Percentiles rank a stretch among this genome's conserved stretches.
phyloP scores from a whole-genome alignment of 768 basidiomycete species.

The Russula abietina region DNA sequence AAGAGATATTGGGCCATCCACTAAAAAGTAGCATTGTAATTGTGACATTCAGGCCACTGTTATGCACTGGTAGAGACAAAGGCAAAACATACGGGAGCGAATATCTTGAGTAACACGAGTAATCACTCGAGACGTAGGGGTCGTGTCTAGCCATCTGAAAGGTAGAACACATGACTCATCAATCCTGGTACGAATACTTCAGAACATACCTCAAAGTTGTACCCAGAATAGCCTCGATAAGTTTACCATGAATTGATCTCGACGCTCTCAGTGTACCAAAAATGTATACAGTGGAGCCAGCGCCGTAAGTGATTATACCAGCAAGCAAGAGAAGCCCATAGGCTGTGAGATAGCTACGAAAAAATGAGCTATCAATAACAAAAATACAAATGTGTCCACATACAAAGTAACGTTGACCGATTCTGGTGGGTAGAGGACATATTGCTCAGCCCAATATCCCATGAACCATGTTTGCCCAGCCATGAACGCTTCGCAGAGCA shows the following conservation, averaged over 20 bases:
- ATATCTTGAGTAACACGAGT: conserved; percentile 65
- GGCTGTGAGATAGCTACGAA: conserved; percentile 43
- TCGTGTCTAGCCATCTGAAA: conserved; percentile 44
- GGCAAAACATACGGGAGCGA: conserved; percentile 29
- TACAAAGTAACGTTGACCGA: conserved; percentile 35
- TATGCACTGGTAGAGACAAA: neutral
- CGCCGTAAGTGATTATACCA: conserved; percentile 32
- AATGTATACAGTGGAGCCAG: conserved; percentile 38
- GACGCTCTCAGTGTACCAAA: conserved; percentile 50
- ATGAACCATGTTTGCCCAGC: conserved; percentile 38
- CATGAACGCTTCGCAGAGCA: conserved; percentile 26
- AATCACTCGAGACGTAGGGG: conserved; percentile 54
- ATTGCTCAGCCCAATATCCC: conserved; percentile 43
- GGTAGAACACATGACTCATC: neutral
- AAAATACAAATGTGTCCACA: conserved; percentile 12
- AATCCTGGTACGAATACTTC: too few relatives aligned
- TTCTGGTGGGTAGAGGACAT: conserved; percentile 31
- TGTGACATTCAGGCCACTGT: neutral
- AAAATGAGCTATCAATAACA: neutral
- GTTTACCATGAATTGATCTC: conserved; percentile 43
- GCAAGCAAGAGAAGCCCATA: conserved; percentile 37
- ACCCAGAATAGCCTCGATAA: conserved; percentile 49
- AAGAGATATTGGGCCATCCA: conserved; percentile 34
- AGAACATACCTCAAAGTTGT: conserved; percentile 57
- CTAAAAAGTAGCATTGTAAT: conserved; percentile 21